These are phyloP conservation scores for Dimocarpus longan DNA, from an alignment of 345 rosid species.

Conservation along the genomic window DNA sequence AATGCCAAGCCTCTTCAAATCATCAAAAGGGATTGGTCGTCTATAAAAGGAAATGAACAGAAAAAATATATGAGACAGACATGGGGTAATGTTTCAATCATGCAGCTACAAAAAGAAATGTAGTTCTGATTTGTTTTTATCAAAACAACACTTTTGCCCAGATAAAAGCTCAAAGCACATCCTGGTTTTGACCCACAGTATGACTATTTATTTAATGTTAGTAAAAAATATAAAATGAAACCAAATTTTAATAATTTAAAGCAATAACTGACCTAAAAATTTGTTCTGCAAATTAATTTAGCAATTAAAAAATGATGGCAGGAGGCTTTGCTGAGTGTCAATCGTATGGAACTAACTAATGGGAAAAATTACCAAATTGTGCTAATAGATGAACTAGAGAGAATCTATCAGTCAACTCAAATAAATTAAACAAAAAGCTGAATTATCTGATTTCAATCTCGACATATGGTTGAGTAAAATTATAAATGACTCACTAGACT, in stretches of 20 bases:
- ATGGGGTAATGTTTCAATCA: background rate
- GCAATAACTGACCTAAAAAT: background rate
- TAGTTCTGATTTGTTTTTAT: background rate
- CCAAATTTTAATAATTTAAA: background rate
- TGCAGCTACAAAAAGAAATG: background rate
- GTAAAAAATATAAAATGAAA: background rate
- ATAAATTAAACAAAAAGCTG: background rate
- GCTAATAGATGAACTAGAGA: background rate
- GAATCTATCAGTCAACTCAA: background rate
- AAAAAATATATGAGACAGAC: conserved; percentile 4
- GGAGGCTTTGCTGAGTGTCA: background rate
- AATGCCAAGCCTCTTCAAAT: conserved; percentile 82
- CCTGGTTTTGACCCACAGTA: background rate
- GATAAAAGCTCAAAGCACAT: background rate
- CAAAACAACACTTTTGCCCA: background rate
- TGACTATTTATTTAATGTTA: background rate
- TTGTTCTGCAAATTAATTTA: background rate
- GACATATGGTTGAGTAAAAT: background rate
- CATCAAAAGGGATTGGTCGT: conserved; percentile 80
- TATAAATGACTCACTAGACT: background rate
- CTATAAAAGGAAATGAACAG: conserved; percentile 34
- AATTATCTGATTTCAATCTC: background rate
- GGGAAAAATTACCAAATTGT: background rate
- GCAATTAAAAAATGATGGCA: background rate
- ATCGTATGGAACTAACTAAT: background rate